Evolutionary conservation across 106 monocot species (phyloP), one percentile per base, ranked within the genome.

Genomic region (Apostasia shenzhenica): DNA sequence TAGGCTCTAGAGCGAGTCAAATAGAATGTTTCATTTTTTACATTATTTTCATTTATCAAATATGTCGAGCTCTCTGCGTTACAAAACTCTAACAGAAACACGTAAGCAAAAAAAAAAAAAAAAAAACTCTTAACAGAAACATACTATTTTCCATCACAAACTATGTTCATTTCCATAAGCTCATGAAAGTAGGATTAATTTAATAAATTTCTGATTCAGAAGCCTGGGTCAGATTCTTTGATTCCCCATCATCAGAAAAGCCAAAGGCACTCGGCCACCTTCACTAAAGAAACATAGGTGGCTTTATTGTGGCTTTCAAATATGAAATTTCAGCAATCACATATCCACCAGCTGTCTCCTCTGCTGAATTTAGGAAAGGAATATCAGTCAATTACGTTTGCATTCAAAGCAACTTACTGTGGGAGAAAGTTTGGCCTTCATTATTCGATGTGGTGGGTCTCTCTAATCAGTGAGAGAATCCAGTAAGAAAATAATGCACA

Each of bases 171-270:
- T 45, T 68, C 54, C 67, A 61, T 79, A 61, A 39, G 54, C 73
- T 68, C 61, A 66, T 59, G 10, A 26, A 26, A 77, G 26, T 55
- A 65, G 58, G 63, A 37, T 26, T 11, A 50, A 14, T 9, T 41
- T 61, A n/a, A 48, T 65, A 48, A 65, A 26, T 50, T 48, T 59
- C 66, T 61, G 61, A 8, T 53, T 66, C 54, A 58, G 39, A 73
- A 75, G 73, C 74, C 76, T 77, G 70, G 76, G 80, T 79, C 80
- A 79, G 76, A 82, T 82, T 86, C 65, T 26, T 65, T 74, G 73
- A 80, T 82, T 80, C 79, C 57, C 77, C 67, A 70, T 73, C 80
- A 80, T 55, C 66, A 73, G 51, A 86, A 82, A 82, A 71, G 71
- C 86, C 86, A 86, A 80, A 66, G 52, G 69, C 70, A 82, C 67